These are phyloP conservation scores for Pseudocercospora fuligena DNA, from an alignment of 2,329 filamentous ascomycete genomes.

Conservation along the genomic window DNA sequence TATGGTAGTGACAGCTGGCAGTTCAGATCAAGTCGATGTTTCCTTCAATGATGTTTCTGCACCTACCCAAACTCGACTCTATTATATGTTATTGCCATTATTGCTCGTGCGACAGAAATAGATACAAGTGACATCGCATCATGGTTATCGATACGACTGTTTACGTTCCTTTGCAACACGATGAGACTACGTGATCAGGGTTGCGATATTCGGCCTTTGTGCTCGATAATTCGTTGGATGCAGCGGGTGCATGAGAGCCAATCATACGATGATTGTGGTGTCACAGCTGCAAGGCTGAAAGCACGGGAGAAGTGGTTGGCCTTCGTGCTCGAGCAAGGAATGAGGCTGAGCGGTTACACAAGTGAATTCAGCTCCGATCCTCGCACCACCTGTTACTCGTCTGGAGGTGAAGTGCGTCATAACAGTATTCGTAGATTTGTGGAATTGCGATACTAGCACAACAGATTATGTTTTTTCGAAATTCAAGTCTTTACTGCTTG, in stretches of 20 bases:
- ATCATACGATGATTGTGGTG: neutral
- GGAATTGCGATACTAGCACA: neutral
- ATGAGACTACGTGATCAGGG: neutral
- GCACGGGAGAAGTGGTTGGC: neutral
- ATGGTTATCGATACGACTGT: neutral
- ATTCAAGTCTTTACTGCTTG: constrained; percentile 9
- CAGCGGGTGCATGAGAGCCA: neutral
- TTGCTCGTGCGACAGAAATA: neutral
- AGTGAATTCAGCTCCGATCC: neutral
- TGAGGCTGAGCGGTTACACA: constrained; percentile 1
- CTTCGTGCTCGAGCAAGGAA: neutral
- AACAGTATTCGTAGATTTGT: neutral
- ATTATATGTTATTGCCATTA: neutral
- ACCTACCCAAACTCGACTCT: neutral
- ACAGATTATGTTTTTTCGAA: neutral
- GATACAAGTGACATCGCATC: neutral
- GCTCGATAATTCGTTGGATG: neutral
- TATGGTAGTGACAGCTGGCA: neutral
- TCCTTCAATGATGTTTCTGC: neutral
- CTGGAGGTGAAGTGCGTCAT: neutral
- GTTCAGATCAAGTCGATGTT: neutral
- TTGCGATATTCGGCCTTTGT: neutral
- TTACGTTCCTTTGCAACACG: neutral
- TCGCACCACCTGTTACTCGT: neutral
- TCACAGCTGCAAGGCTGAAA: neutral